Evolutionary conservation across 2,329 filamentous ascomycete genomes (phyloP).

Genomic region (Teratosphaeria pseudoeucalypti): DNA sequence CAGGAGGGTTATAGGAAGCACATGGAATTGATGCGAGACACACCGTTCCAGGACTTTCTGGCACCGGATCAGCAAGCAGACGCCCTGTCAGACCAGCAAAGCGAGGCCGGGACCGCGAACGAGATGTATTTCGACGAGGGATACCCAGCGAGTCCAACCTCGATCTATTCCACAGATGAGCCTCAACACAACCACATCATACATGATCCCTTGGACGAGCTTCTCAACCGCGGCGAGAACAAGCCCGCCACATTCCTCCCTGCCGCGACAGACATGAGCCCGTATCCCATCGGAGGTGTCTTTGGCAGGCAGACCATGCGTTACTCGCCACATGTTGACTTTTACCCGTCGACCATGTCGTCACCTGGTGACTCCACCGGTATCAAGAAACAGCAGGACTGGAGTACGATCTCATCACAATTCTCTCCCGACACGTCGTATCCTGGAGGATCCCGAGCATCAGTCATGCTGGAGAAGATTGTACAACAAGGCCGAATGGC

Average conservation of each 20-base stretch:
- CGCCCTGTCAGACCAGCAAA: conserved; percentile 1
- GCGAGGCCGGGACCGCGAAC: neutral
- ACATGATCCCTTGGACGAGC: neutral
- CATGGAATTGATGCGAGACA: conserved; percentile 33
- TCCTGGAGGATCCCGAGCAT: neutral
- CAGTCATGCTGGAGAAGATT: neutral
- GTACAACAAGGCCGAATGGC: neutral
- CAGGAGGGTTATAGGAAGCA: conserved; percentile 56
- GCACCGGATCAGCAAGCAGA: conserved; percentile 11
- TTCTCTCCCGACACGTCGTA: neutral
- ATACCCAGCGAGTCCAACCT: conserved; percentile 8
- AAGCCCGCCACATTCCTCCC: conserved; percentile 18
- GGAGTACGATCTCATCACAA: neutral
- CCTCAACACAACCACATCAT: neutral
- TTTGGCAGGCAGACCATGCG: neutral
- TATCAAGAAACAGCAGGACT: neutral
- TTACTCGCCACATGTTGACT: neutral
- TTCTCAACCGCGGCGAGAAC: conserved; percentile 9
- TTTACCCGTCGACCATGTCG: neutral
- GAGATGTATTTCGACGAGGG: conserved; percentile 7
- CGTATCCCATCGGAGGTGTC: conserved; percentile 15
- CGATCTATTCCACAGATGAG: conserved; percentile 4
- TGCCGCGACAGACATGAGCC: conserved; percentile 16
- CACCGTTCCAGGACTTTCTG: conserved; percentile 24
- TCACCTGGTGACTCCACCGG: neutral